These are phyloP conservation scores for Periglandula ipomoeae DNA, from an alignment of 2,329 filamentous ascomycete genomes.

Conservation along the genomic window DNA sequence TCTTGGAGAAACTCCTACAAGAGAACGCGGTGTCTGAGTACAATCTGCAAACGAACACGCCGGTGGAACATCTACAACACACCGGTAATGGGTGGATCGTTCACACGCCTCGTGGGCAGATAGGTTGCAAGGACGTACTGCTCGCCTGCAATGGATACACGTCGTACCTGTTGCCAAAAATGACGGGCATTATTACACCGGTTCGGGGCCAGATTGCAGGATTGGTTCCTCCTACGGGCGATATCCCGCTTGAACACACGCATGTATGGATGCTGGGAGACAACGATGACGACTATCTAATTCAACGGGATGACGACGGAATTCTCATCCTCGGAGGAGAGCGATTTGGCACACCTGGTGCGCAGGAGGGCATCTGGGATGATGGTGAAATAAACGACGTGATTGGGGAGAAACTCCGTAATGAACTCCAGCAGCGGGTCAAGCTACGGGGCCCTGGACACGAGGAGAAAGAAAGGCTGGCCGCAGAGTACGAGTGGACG, in stretches of 20 bases:
- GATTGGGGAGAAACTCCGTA: conserved; percentile 47
- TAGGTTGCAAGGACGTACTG: conserved; percentile 55
- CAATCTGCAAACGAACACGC: conserved; percentile 68
- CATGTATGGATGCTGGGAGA: conserved; percentile 48
- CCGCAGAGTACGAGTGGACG: conserved; percentile 59
- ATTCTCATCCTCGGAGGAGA: conserved; percentile 66
- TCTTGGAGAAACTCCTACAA: conserved; percentile 51
- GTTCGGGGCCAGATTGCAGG: conserved; percentile 65
- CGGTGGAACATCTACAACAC: conserved; percentile 43
- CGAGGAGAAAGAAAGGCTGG: conserved; percentile 35
- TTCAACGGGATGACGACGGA: conserved; percentile 52
- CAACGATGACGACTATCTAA: conserved; percentile 60
- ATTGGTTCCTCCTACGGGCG: conserved; percentile 44
- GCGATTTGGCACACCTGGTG: conserved; percentile 41
- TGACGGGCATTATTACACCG: conserved; percentile 66
- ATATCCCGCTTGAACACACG: conserved; percentile 39
- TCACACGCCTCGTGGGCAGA: conserved; percentile 58
- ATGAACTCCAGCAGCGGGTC: conserved; percentile 31
- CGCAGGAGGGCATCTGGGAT: conserved; percentile 43
- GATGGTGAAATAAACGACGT: conserved; percentile 48
- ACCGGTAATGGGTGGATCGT: conserved; percentile 43
- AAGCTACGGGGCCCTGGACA: conserved; percentile 26
- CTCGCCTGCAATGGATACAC: conserved; percentile 82
- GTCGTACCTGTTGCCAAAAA: conserved; percentile 59
- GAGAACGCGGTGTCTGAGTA: conserved; percentile 35